Evolutionary conservation across 2,329 filamentous ascomycete genomes (phyloP), one percentile per base, ranked within the genome.

Genomic region (Scleromitrula shiraiana): DNA sequence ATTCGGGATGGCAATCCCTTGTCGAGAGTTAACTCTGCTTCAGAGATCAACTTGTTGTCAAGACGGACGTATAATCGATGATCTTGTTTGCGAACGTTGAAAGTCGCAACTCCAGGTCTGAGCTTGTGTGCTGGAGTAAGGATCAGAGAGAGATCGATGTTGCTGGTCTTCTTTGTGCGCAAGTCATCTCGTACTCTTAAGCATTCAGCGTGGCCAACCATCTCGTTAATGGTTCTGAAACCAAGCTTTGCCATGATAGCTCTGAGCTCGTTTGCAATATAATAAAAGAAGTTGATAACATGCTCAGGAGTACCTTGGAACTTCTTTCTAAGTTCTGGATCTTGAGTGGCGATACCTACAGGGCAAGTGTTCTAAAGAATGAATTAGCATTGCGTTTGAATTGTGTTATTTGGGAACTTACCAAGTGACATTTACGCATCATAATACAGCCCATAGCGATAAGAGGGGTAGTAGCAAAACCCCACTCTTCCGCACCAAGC

Each of bases 401-500:
- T 14, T 8, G 7, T 19, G 17, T 5, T 3, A 26, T 2, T 17
- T 4, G 30, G 17, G 26, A n/a, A 24, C 14, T 15, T 22, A 15
- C n/a, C 22, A 26, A 23, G 26, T 56, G 56, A 52, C 55, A 58
- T 63, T 90, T 90, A 0, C 89, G 64, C 89, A 96, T 95, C 73
- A 95, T 87, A 53, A 97, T 88, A 64, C 90, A 97, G 14, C 91
- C 91, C 87, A 97, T 93, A 46, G 91, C 91, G 60, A 96, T 96
- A 46, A 97, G 71, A 61, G 91, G 91, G 51, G 91, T 86, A 0
- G 91, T 97, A 33, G 91, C 91, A 62, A 97, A 97, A 15, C 91
- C 91, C 81, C 88, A 97, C 71, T 97, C 91, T 68, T 97, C 91
- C n/a, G 91, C 91, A 71, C 91, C 91, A 46, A 97, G 83, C 62